phyloP scores from a whole-genome alignment of 148 eudicot genomes.

The Rhododendron vialii region DNA sequence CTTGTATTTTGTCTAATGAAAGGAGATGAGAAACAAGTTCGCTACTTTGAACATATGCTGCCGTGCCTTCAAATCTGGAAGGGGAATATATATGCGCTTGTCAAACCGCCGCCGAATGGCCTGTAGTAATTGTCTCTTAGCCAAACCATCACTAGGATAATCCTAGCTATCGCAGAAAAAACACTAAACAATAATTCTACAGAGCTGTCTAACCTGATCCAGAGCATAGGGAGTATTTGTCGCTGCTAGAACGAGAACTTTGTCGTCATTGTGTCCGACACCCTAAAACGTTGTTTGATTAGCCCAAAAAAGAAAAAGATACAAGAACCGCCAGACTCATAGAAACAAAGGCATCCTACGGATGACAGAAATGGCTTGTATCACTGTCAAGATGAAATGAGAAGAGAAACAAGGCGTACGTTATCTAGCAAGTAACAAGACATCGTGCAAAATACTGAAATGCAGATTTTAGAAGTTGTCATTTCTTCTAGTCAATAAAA shows the following conservation, averaged over 20 bases:
- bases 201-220: slow-evolving; percentile 60
- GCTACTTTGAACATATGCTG: slow-evolving; percentile 95
- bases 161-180: not conserved
- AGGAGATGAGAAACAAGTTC: slow-evolving; percentile 5
- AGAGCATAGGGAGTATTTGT: slow-evolving; percentile 96
- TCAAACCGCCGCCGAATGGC: slow-evolving; percentile 95
- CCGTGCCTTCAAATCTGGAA: slow-evolving; percentile 88
- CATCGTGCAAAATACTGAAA: not conserved
- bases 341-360: not conserved
- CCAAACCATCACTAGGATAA: not conserved
- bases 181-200: not conserved
- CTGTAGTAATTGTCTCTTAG: slow-evolving; percentile 31
- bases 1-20: not conserved
- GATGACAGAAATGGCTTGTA: slow-evolving; percentile 1
- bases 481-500: not conserved
- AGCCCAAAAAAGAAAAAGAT: not conserved
- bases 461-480: not conserved
- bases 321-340: slow-evolving; percentile 2
- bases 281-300: slow-evolving; percentile 41
- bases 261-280: slow-evolving; percentile 92
- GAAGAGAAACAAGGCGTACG: not conserved
- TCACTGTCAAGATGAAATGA: not conserved
- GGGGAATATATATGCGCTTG: slow-evolving; percentile 96
- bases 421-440: not conserved
- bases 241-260: slow-evolving; percentile 95